Base-by-base conservation (phyloP, 768 basidiomycete genomes). In the Mycena pura region DNA sequence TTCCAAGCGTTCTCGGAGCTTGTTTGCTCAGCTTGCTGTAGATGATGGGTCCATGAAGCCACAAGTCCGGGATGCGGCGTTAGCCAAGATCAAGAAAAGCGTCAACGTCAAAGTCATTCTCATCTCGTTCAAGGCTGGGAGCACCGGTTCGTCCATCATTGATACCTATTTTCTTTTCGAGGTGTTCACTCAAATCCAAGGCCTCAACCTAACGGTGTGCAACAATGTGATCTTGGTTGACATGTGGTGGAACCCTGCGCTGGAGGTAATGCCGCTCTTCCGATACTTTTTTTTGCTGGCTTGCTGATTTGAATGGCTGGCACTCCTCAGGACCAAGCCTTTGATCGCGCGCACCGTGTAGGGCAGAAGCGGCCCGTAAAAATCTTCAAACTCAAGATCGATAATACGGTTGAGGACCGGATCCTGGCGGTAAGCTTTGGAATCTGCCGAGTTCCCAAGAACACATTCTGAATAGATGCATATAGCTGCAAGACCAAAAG, bases 41-140 rank as follows among this genome's bases (percentile, higher is more conserved):
- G 95, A 96, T 77, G 95, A 97, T 68, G 96, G 96, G 0, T 85
- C 85, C 5, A 95, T 98, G 92, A 76, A 78, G 14, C 83, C 89
- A 60, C 84, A 84, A 29, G 82, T 93, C 67, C 88, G 95, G 11
- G 91, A 95, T 66, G 84, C 80, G 15, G 84, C 92, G 5, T 74
- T 99, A 40, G 78, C 87, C 32, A 85, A 83, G 66, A 95, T 99
- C 74, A 86, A 83, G 69, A 85, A 64, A 15, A 85, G 83, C 71
- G 73, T 74, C 25, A 78, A 68, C 15, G 86, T 82, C 11, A 84
- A 83, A 29, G 88, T 96, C 40, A 97, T 99, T 62, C 77, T 99
- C 64, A 95, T 99, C 63, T 97, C 95, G 0, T 96, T 98, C 85
- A 97, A 96, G 73, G 95, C 95, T 27, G 95, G 95, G 5, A 92